Evolutionary conservation across 805 yeast species (phyloP).

Genomic region (Scheffersomyces coipomensis): DNA sequence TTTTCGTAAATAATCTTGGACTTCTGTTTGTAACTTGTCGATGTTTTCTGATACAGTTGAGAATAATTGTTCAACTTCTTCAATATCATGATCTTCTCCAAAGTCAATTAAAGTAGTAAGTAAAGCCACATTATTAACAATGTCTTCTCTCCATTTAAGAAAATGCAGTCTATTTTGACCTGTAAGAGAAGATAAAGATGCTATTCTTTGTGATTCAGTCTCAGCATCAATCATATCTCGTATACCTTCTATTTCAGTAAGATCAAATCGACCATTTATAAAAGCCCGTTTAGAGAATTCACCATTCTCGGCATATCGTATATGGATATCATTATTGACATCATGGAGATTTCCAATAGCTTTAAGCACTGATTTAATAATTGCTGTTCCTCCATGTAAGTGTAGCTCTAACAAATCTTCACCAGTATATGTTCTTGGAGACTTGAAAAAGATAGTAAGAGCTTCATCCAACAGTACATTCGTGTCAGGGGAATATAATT

Average conservation of each 20-base stretch:
- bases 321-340: conserved; percentile 32
- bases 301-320: conserved; percentile 88
- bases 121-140: conserved; percentile 67
- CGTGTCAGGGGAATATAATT: conserved; percentile 45
- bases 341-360: conserved; percentile 59
- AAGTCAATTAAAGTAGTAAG: conserved; percentile 90
- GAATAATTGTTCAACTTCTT: conserved; percentile 56
- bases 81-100: conserved; percentile 88
- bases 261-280: conserved; percentile 76
- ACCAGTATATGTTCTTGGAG: conserved; percentile 86
- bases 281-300: conserved; percentile 90
- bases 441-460: conserved; percentile 61
- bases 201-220: conserved; percentile 80
- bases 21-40: conserved; percentile 38
- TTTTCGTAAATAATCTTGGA: conserved; percentile 42
- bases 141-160: conserved; percentile 60
- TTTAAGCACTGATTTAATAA: conserved; percentile 62
- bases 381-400: conserved; percentile 91
- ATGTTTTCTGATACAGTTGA: conserved; percentile 47
- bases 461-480: conserved; percentile 70
- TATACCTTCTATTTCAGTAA: conserved; percentile 89
- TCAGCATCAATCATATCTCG: conserved; percentile 89
- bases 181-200: conserved; percentile 70
- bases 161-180: conserved; percentile 64
- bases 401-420: conserved; percentile 91